A percentile compares a stretch with the other conserved stretches of the same genome.
These are phyloP conservation scores for Exidia glandulosa DNA, from an alignment of 768 basidiomycete species.

Conservation along the genomic window DNA sequence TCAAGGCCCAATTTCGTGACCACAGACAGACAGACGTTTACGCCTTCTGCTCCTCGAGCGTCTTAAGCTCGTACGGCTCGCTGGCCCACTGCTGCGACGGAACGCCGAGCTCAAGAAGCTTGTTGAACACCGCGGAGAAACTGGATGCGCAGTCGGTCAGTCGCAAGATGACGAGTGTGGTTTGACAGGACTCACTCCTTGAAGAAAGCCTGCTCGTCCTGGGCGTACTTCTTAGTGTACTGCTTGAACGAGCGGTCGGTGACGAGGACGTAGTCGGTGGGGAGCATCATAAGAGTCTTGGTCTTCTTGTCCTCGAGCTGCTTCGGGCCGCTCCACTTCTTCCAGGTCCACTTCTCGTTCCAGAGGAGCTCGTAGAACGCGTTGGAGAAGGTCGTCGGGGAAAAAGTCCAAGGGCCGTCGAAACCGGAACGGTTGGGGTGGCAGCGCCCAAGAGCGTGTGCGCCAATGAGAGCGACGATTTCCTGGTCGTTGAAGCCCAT, in stretches of 20 bases:
- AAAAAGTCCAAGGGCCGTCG: slow-evolving; percentile 92
- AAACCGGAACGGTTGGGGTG: slow-evolving; percentile 79
- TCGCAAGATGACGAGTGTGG: not conserved
- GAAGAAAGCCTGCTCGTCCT: slow-evolving; percentile 80
- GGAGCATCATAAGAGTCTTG: slow-evolving; percentile 86
- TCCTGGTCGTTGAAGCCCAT: slow-evolving; percentile 98
- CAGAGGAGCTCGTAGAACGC: slow-evolving; percentile 80
- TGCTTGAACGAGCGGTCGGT: slow-evolving; percentile 93
- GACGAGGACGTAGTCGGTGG: slow-evolving; percentile 80
- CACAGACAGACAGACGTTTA: not conserved
- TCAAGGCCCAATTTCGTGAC: too few relatives aligned
- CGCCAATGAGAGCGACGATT: slow-evolving; percentile 89
- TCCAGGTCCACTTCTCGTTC: slow-evolving; percentile 92
- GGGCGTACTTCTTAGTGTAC: slow-evolving; percentile 76
- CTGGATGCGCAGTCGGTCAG: slow-evolving; percentile 26
- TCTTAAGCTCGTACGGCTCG: slow-evolving; percentile 69
- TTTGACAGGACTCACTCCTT: slow-evolving; percentile 56
- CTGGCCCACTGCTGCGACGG: slow-evolving; percentile 66
- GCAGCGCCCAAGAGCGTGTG: slow-evolving; percentile 93
- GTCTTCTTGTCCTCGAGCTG: slow-evolving; percentile 92
- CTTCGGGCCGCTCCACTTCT: slow-evolving; percentile 89
- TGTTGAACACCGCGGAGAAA: slow-evolving; percentile 69
- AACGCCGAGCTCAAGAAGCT: slow-evolving; percentile 89
- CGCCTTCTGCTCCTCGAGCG: slow-evolving; percentile 26
- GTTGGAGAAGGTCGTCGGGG: slow-evolving; percentile 78